phyloP scores from a whole-genome alignment of 2,329 filamentous ascomycete genomes.

The Cryphonectria parasitica region DNA sequence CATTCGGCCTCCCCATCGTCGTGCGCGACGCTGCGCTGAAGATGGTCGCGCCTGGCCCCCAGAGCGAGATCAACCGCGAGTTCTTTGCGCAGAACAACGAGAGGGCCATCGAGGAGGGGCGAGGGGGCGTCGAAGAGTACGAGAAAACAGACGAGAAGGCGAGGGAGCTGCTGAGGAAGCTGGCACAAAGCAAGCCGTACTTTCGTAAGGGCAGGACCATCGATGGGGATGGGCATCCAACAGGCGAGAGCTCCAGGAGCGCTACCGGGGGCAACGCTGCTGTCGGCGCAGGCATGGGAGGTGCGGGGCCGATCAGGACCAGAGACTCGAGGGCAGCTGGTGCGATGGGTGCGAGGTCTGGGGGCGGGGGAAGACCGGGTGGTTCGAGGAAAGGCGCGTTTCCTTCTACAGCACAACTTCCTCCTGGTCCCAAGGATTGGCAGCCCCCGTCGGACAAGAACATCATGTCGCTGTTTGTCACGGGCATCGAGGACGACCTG shows the following conservation, averaged over 20 bases:
- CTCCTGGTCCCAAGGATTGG: slow-evolving; percentile 84
- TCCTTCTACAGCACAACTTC: slow-evolving; percentile 72
- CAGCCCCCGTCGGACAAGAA: slow-evolving; percentile 80
- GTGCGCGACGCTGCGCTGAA: slow-evolving; percentile 95
- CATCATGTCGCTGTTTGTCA: slow-evolving; percentile 92
- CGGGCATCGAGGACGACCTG: slow-evolving; percentile 93
- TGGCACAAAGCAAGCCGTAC: slow-evolving; percentile 94
- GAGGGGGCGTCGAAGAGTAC: slow-evolving; percentile 84
- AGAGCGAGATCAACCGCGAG: slow-evolving; percentile 91
- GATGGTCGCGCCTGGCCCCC: slow-evolving; percentile 93
- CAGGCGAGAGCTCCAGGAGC: slow-evolving; percentile 43
- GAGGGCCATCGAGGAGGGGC: slow-evolving; percentile 89
- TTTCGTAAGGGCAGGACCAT: slow-evolving; percentile 84
- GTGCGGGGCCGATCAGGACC: slow-evolving; percentile 78
- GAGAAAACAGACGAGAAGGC: slow-evolving; percentile 98
- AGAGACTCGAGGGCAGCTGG: slow-evolving; percentile 62
- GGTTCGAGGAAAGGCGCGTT: slow-evolving; percentile 61
- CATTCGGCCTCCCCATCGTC: slow-evolving; percentile 91
- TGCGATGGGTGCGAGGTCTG: slow-evolving; percentile 51
- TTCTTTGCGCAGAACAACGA: slow-evolving; percentile 99
- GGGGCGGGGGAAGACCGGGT: slow-evolving; percentile 40
- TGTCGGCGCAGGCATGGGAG: slow-evolving; percentile 62
- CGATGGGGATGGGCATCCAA: slow-evolving; percentile 58
- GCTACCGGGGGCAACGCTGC: slow-evolving; percentile 50
- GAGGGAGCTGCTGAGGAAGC: slow-evolving; percentile 77